Evolutionary conservation across 139 green algal genomes (phyloP).

Genomic region (Pseudopediastrum boryanum): DNA sequence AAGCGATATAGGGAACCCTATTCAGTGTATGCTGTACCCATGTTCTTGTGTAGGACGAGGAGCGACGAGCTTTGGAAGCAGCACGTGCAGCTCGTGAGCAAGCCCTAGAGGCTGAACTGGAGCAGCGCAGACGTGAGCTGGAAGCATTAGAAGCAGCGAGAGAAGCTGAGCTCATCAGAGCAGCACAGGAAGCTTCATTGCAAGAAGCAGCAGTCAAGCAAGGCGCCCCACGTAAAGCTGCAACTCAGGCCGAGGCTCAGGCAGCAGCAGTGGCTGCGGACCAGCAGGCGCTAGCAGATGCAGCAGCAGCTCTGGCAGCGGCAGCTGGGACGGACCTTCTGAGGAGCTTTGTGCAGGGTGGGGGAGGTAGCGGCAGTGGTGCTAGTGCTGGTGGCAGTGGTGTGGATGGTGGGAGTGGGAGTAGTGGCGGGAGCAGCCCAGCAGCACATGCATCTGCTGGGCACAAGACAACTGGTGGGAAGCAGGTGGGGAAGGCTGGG

Average conservation of each 20-base stretch:
- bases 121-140: conserved; percentile 66
- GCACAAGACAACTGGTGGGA: no score
- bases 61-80: conserved; percentile 54
- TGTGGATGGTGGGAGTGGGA: no score
- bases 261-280: conserved; percentile 1
- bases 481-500: no score
- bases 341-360: not conserved
- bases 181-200: conserved; percentile 57
- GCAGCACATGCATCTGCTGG: no score
- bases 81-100: conserved; percentile 47
- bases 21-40: no score
- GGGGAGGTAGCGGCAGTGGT: no score
- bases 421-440: no score
- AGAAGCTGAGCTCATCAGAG: conserved; percentile 63
- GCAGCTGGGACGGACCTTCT: not conserved
- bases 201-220: conserved; percentile 36
- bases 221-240: conserved; percentile 4
- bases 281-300: conserved; percentile 9
- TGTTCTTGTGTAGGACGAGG: conserved; percentile 53
- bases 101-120: conserved; percentile 67
- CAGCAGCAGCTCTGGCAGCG: conserved; percentile 17
- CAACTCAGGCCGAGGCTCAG: not conserved
- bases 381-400: not conserved
- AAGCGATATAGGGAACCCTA: no score
- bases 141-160: conserved; percentile 54